Percentiles rank a stretch among this genome's conserved stretches.
Evolutionary conservation across 2,329 filamentous ascomycete genomes (phyloP).

Genomic region (Lecanicillium sp.): DNA sequence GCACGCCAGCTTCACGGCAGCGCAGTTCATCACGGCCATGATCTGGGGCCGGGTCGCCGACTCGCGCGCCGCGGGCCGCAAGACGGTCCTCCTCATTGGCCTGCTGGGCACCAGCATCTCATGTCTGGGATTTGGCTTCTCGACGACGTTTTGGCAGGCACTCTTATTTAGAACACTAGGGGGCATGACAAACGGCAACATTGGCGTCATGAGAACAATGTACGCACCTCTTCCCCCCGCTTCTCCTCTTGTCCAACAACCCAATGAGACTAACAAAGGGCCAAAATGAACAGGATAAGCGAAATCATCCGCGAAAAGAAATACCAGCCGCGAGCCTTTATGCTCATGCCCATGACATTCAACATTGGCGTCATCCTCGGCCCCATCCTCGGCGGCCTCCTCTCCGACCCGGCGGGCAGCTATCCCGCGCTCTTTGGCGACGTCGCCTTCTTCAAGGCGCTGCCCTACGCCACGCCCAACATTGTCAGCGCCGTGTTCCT

Average conservation of each 20-base stretch:
- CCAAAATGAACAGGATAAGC: constrained; percentile 35
- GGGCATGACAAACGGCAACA: constrained; percentile 64
- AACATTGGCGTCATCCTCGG: constrained; percentile 70
- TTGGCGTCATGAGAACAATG: constrained; percentile 72
- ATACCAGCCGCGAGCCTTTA: constrained; percentile 66
- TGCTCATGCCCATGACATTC: constrained; percentile 65
- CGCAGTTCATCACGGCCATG: constrained; percentile 77
- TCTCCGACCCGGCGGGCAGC: constrained; percentile 59
- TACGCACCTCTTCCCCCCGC: constrained; percentile 13
- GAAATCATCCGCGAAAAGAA: constrained; percentile 59
- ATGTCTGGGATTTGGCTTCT: constrained; percentile 54
- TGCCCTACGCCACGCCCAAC: constrained; percentile 48
- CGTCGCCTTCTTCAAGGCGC: constrained; percentile 36
- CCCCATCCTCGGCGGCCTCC: constrained; percentile 58
- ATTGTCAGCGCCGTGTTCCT: constrained; percentile 43
- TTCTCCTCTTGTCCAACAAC: background rate
- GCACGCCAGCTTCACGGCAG: constrained; percentile 70
- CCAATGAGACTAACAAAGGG: background rate
- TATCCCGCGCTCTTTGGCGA: constrained; percentile 44
- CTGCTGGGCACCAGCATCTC: constrained; percentile 53
- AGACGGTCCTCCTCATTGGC: constrained; percentile 71
- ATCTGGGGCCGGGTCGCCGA: constrained; percentile 70
- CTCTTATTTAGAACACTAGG: constrained; percentile 61
- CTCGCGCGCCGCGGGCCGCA: constrained; percentile 59
- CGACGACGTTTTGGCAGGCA: constrained; percentile 61